Evolutionary conservation across 1,284 basidiomycete genomes (phyloP).

Genomic region (Volvariella volvacea): DNA sequence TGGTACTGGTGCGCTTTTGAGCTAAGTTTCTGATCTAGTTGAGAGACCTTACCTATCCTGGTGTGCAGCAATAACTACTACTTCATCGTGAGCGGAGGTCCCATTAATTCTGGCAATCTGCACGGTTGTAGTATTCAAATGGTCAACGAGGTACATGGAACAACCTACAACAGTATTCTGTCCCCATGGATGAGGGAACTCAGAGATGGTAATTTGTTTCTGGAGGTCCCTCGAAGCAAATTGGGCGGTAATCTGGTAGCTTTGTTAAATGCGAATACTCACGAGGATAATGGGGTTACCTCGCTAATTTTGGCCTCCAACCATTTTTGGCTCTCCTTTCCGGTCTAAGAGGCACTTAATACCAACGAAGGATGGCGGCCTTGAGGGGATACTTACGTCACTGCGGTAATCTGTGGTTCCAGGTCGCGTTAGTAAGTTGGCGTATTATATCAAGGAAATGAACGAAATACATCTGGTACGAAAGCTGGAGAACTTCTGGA

Average conservation of each 20-base stretch:
- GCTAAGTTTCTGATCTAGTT: conserved; percentile 3
- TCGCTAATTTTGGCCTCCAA: conserved; percentile 66
- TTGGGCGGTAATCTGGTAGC: conserved; percentile 55
- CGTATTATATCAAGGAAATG: conserved; percentile 26
- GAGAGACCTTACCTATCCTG: conserved; percentile 66
- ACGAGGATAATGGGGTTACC: conserved; percentile 31
- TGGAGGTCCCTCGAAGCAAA: conserved; percentile 52
- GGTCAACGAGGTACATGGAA: conserved; percentile 1
- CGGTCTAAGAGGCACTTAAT: conserved; percentile 53
- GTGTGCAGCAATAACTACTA: conserved; percentile 77
- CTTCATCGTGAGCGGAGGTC: conserved; percentile 43
- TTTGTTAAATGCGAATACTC: conserved; percentile 7
- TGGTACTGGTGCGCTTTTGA: conserved; percentile 46
- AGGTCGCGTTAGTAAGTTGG: conserved; percentile 6
- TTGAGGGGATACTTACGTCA: conserved; percentile 48
- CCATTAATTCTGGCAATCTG: conserved; percentile 73
- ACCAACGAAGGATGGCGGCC: too few relatives aligned
- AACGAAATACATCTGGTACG: conserved; percentile 58
- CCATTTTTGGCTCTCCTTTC: conserved; percentile 80
- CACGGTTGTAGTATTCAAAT: conserved; percentile 10
- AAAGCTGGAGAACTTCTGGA: conserved; percentile 72
- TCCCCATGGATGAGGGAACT: conserved; percentile 88
- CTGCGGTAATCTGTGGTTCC: conserved; percentile 69
- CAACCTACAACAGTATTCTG: conserved; percentile 80
- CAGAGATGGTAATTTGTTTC: conserved; percentile 57